A percentile compares a stretch with the other conserved stretches of the same genome.
Conservation (phyloP, 2,329 filamentous ascomycete species). For the Neurospora sp. region DNA sequence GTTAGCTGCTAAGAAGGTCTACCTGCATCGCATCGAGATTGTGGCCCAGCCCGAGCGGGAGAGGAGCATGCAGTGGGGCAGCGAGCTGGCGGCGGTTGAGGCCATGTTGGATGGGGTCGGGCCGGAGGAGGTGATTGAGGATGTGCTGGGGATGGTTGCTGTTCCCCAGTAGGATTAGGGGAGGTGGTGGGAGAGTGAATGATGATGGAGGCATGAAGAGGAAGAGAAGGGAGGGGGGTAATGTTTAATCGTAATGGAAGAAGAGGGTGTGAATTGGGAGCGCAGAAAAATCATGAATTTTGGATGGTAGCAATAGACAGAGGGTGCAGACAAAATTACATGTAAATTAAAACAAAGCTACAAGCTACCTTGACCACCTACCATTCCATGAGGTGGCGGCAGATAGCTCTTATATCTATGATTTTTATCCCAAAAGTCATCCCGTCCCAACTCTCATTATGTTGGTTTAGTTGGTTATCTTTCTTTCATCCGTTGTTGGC, state of each 20-base stretch:
- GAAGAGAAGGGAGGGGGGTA: neutral
- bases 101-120: slow-evolving; percentile 52
- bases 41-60: slow-evolving; percentile 56
- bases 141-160: slow-evolving; percentile 48
- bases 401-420: neutral
- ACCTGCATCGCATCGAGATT: slow-evolving; percentile 71
- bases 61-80: slow-evolving; percentile 89
- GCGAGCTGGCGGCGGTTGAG: slow-evolving; percentile 59
- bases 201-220: neutral
- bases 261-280: too few relatives aligned
- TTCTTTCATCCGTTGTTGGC: neutral
- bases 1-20: slow-evolving; percentile 78
- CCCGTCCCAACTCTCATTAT: neutral
- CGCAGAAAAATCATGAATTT: too few relatives aligned
- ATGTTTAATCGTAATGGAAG: neutral
- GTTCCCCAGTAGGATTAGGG: slow-evolving; percentile 34
- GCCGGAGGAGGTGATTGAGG: slow-evolving; percentile 54
- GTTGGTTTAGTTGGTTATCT: neutral
- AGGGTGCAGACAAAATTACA: neutral
- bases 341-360: neutral
- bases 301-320: neutral
- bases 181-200: neutral
- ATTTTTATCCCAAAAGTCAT: neutral
- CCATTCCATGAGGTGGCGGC: neutral
- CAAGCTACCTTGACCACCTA: neutral